Percentiles rank a stretch among this genome's conserved stretches.
These are phyloP conservation scores for Apiotrichum laibachii DNA, from an alignment of 1,284 basidiomycete species.

Conservation along the genomic window DNA sequence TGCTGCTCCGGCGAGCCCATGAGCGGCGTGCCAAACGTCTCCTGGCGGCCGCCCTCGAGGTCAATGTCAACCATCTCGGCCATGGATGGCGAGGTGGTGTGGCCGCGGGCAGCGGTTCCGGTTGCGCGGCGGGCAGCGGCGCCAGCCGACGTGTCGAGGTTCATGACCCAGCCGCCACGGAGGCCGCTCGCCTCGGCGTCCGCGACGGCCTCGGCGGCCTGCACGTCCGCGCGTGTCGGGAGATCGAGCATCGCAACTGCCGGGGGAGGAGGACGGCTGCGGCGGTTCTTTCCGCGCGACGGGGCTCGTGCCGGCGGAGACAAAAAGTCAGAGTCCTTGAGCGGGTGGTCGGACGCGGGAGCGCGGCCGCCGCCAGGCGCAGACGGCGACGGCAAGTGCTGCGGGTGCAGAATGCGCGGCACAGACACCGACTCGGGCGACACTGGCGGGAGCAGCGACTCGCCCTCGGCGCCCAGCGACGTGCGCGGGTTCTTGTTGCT, in stretches of 20 bases:
- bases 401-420: conserved; percentile 26
- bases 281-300: conserved; percentile 16
- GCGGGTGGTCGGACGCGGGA: conserved; percentile 36
- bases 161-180: conserved; percentile 53
- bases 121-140: conserved; percentile 26
- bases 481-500: conserved; percentile 16
- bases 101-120: too few species aligned
- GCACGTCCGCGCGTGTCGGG: conserved; percentile 51
- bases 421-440: conserved; percentile 36
- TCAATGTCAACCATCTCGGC: conserved; percentile 52
- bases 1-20: conserved; percentile 31
- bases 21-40: conserved; percentile 39
- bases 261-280: conserved; percentile 28
- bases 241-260: conserved; percentile 45
- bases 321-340: conserved; percentile 36
- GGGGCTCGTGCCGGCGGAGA: conserved; percentile 39
- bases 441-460: conserved; percentile 41
- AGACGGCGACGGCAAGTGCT: conserved; percentile 8
- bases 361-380: conserved; percentile 7
- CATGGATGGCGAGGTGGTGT: conserved; percentile 15
- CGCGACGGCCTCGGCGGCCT: conserved; percentile 51
- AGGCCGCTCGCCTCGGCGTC: conserved; percentile 46
- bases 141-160: conserved; percentile 33
- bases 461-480: conserved; percentile 35
- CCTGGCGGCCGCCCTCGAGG: conserved; percentile 47